A percentile compares a stretch with the other conserved stretches of the same genome.
phyloP scores from a whole-genome alignment of 2,329 filamentous ascomycete genomes.

The Emergomyces pasteurianus region DNA sequence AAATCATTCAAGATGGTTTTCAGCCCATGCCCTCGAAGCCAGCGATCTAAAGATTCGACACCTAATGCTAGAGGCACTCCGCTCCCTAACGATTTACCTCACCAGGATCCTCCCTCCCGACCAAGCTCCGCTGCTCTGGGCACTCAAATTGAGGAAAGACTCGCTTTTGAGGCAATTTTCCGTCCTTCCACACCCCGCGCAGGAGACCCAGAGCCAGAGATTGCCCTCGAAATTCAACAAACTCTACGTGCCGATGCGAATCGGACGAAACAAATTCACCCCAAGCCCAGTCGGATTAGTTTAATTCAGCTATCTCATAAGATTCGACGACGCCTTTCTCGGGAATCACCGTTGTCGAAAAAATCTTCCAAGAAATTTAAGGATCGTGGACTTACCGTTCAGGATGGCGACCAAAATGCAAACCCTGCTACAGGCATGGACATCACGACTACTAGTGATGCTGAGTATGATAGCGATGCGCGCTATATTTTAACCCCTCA shows the following conservation, averaged over 20 bases:
- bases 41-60: background rate
- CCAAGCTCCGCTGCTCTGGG: background rate
- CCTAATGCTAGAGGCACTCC: background rate
- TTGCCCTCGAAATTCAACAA: background rate
- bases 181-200: background rate
- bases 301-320: slow-evolving; percentile 14
- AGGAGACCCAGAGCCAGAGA: background rate
- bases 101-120: background rate
- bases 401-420: background rate
- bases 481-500: slow-evolving; percentile 26
- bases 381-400: slow-evolving; percentile 4
- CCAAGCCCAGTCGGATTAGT: slow-evolving; percentile 3
- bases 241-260: background rate
- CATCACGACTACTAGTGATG: slow-evolving; percentile 22
- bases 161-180: slow-evolving; percentile 7
- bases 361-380: slow-evolving; percentile 8
- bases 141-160: slow-evolving; percentile 2
- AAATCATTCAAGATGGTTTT: slow-evolving; percentile 6
- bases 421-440: slow-evolving; percentile 19
- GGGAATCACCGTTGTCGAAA: slow-evolving; percentile 16
- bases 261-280: background rate
- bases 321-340: slow-evolving; percentile 23
- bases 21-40: slow-evolving; percentile 7
- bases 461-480: slow-evolving; percentile 32
- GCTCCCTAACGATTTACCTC: background rate